Conservation (phyloP, 306 rosid genomes). For the Lathyrus aphaca region DNA sequence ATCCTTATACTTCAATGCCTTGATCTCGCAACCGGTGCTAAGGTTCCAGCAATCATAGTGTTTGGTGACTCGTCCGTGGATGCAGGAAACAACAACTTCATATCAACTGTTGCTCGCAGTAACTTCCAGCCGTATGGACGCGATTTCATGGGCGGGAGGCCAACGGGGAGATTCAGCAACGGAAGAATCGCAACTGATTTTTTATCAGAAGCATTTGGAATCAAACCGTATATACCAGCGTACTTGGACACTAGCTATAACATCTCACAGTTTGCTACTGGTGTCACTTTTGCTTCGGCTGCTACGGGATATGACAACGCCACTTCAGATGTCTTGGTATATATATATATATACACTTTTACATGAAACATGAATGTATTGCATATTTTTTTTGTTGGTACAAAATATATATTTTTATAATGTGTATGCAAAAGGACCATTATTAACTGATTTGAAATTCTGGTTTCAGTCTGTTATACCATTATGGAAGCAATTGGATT, state of each 20-base stretch:
- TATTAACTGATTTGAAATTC: background rate
- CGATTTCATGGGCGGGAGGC: constrained; percentile 68
- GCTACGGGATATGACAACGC: constrained; percentile 91
- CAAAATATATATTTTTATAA: background rate
- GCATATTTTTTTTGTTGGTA: too few relatives aligned
- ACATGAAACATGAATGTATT: background rate
- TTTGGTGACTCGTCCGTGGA: constrained; percentile 95
- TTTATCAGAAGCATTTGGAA: constrained; percentile 67
- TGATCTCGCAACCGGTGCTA: constrained; percentile 12
- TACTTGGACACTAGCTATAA: constrained; percentile 81
- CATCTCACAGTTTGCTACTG: constrained; percentile 75
- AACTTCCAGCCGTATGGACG: constrained; percentile 90
- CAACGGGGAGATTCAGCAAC: constrained; percentile 88
- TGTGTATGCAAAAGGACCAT: background rate
- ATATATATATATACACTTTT: background rate
- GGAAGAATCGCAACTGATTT: constrained; percentile 83
- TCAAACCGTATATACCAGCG: constrained; percentile 65
- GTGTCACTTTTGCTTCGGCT: constrained; percentile 91
- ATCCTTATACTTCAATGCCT: constrained; percentile 34
- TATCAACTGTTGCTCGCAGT: constrained; percentile 80
- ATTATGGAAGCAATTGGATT: constrained; percentile 76
- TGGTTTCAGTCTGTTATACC: constrained; percentile 84
- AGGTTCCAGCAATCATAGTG: constrained; percentile 71
- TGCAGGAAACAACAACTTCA: constrained; percentile 92
- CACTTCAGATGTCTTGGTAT: constrained; percentile 79